Evolutionary conservation across 1,284 basidiomycete species (phyloP).

Genomic region (Cryptococcus sp.): DNA sequence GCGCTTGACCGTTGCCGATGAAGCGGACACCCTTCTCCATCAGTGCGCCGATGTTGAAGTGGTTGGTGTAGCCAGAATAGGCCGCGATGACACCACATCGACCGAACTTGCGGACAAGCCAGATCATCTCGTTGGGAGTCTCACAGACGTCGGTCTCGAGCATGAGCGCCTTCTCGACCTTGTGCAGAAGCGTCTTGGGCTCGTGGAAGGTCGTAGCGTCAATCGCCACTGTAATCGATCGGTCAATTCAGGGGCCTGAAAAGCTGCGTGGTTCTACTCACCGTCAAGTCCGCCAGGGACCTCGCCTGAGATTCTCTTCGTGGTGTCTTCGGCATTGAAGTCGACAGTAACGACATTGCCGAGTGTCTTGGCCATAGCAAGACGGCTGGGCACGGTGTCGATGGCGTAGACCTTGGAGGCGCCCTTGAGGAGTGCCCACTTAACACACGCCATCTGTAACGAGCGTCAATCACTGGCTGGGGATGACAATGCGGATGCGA

Average conservation of each 20-base stretch:
- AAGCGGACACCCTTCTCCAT: conserved; percentile 73
- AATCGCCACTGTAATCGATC: conserved; percentile 57
- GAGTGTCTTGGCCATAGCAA: conserved; percentile 63
- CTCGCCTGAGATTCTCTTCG: conserved; percentile 64
- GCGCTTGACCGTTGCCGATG: conserved; percentile 70
- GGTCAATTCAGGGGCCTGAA: background rate
- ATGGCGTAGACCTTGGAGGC: conserved; percentile 72
- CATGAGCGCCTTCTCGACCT: conserved; percentile 68
- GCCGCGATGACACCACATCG: conserved; percentile 65
- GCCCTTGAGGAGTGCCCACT: conserved; percentile 68
- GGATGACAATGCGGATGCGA: background rate
- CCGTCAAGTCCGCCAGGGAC: conserved; percentile 68
- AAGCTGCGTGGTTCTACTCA: conserved; percentile 23
- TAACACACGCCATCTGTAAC: conserved; percentile 58
- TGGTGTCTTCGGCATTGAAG: conserved; percentile 64
- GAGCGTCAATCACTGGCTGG: background rate
- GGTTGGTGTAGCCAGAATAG: conserved; percentile 64
- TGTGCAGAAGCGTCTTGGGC: conserved; percentile 65
- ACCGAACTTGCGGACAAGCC: conserved; percentile 66
- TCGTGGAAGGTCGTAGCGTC: conserved; percentile 66
- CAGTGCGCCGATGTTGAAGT: conserved; percentile 66
- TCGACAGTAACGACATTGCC: conserved; percentile 66
- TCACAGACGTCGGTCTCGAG: conserved; percentile 76
- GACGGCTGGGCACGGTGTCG: conserved; percentile 65
- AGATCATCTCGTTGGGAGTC: conserved; percentile 61